Percentiles rank a stretch among this genome's conserved stretches.
Evolutionary conservation across 1,284 basidiomycete species (phyloP).

Genomic region (Rhodotorula sp.): DNA sequence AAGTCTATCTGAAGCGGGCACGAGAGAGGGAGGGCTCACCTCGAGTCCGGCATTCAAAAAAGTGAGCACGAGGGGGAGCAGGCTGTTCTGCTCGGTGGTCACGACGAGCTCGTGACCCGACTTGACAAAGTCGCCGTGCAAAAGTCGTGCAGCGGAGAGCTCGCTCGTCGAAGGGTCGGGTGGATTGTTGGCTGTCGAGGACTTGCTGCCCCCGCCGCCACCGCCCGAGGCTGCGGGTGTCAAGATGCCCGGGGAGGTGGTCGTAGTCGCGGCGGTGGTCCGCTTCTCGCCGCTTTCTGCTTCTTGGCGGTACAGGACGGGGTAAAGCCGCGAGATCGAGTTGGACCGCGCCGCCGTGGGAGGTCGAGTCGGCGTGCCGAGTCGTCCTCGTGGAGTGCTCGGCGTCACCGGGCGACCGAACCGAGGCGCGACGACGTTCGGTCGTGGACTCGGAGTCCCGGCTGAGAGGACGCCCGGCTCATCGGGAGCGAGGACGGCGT

Average conservation of each 20-base stretch:
- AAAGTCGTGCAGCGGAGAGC: neutral
- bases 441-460: slow-evolving; percentile 33
- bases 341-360: slow-evolving; percentile 37
- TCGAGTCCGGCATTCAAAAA: slow-evolving; percentile 30
- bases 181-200: neutral
- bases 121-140: slow-evolving; percentile 32
- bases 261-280: too few species aligned
- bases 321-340: slow-evolving; percentile 45
- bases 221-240: neutral
- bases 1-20: neutral
- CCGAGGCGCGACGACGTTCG: slow-evolving; percentile 33
- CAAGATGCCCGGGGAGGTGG: neutral
- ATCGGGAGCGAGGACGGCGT: slow-evolving; percentile 63
- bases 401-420: slow-evolving; percentile 21
- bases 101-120: slow-evolving; percentile 48
- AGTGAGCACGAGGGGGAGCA: slow-evolving; percentile 45
- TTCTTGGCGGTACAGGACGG: slow-evolving; percentile 28
- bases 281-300: slow-evolving; percentile 7
- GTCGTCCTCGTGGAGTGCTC: slow-evolving; percentile 6
- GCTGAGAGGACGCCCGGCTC: slow-evolving; percentile 37
- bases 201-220: neutral
- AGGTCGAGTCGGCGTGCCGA: slow-evolving; percentile 34
- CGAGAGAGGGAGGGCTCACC: neutral
- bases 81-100: slow-evolving; percentile 51
- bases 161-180: slow-evolving; percentile 31